A percentile compares a stretch with the other conserved stretches of the same genome.
These are phyloP conservation scores for Rhodotorula kratochvilovae DNA, from an alignment of 768 basidiomycete genomes.

Conservation along the genomic window DNA sequence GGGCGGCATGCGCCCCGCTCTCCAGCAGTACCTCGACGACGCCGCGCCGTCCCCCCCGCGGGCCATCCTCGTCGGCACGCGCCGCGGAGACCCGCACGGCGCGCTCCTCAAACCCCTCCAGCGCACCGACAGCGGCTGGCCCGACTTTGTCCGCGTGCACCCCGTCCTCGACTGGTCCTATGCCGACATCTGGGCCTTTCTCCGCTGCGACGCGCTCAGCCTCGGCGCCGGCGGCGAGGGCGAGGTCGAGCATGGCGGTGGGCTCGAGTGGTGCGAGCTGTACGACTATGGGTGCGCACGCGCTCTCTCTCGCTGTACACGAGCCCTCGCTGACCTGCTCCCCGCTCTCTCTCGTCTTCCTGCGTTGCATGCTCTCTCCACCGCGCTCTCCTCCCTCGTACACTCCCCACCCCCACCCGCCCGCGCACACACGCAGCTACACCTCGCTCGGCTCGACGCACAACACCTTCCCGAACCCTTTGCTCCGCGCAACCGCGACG, in stretches of 20 bases:
- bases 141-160: constrained; percentile 79
- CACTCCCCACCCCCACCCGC: neutral
- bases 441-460: constrained; percentile 93
- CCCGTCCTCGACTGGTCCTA: constrained; percentile 97
- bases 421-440: constrained; percentile 57
- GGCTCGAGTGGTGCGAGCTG: constrained; percentile 73
- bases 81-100: constrained; percentile 87
- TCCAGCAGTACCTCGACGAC: constrained; percentile 33
- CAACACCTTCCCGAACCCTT: constrained; percentile 91
- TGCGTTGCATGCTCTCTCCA: too few relatives aligned
- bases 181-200: constrained; percentile 79
- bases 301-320: too few relatives aligned
- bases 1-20: constrained; percentile 59
- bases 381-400: too few relatives aligned
- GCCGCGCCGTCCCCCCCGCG: constrained; percentile 41
- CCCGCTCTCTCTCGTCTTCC: neutral
- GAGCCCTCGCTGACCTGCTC: neutral
- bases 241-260: constrained; percentile 45
- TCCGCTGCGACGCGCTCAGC: constrained; percentile 50
- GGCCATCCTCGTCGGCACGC: constrained; percentile 83
- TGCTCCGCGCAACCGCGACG: constrained; percentile 51
- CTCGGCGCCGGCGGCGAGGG: constrained; percentile 47
- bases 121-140: constrained; percentile 87
- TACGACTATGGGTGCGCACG: constrained; percentile 80
- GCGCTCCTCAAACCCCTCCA: constrained; percentile 67